These are phyloP conservation scores for Chytriomyces sp. DNA, from an alignment of 192 early-diverging fungal species.

Conservation along the genomic window DNA sequence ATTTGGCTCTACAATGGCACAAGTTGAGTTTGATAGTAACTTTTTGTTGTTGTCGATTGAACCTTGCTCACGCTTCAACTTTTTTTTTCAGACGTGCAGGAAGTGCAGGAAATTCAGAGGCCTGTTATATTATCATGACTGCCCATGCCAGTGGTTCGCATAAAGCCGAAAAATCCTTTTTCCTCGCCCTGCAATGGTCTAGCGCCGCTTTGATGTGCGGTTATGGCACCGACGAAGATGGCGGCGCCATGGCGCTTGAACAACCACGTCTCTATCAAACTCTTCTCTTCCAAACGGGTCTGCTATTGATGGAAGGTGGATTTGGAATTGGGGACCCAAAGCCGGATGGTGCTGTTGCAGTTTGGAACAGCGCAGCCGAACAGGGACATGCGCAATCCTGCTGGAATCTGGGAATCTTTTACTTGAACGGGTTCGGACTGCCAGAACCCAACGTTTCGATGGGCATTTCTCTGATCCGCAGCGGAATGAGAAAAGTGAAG, in stretches of 20 bases:
- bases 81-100: slow-evolving; percentile 36
- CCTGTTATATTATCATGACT: slow-evolving; percentile 50
- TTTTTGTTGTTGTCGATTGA: neutral
- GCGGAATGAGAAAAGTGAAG: slow-evolving; percentile 35
- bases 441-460: slow-evolving; percentile 36
- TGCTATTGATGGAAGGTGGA: slow-evolving; percentile 46
- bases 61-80: slow-evolving; percentile 3
- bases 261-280: slow-evolving; percentile 38
- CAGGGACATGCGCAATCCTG: slow-evolving; percentile 39
- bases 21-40: slow-evolving; percentile 3
- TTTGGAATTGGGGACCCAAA: slow-evolving; percentile 42
- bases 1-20: slow-evolving; percentile 42
- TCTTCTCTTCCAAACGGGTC: slow-evolving; percentile 39
- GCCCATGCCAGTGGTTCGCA: slow-evolving; percentile 39
- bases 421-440: slow-evolving; percentile 51
- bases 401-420: slow-evolving; percentile 53
- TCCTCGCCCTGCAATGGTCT: slow-evolving; percentile 38
- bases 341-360: slow-evolving; percentile 26
- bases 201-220: slow-evolving; percentile 11
- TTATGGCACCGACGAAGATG: slow-evolving; percentile 27
- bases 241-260: slow-evolving; percentile 26
- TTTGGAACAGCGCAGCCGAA: slow-evolving; percentile 28
- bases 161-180: slow-evolving; percentile 24
- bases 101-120: slow-evolving; percentile 47
- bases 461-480: slow-evolving; percentile 39